Conservation (phyloP, 2,329 filamentous ascomycete genomes). For the Ilyonectria robusta region DNA sequence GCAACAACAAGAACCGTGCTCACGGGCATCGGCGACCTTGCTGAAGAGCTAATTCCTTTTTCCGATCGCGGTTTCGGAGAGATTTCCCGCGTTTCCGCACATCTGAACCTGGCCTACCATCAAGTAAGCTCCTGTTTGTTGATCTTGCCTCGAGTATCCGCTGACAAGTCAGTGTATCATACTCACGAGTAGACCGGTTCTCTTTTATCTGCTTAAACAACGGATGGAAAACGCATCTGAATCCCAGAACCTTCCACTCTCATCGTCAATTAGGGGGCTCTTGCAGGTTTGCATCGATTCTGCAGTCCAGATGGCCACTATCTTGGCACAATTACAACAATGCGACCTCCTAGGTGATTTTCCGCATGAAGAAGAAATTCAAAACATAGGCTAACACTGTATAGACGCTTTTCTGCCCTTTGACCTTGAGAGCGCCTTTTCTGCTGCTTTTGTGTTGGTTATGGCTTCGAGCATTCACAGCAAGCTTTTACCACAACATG, state of each 20-base stretch:
- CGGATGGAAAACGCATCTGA: neutral
- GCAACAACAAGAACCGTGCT: slow-evolving; percentile 20
- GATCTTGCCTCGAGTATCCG: neutral
- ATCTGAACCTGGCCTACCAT: slow-evolving; percentile 24
- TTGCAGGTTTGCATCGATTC: slow-evolving; percentile 24
- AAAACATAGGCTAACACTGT: neutral
- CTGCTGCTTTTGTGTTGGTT: slow-evolving; percentile 26
- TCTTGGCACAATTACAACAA: slow-evolving; percentile 21
- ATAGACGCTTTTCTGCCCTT: slow-evolving; percentile 26
- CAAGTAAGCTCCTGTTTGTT: slow-evolving; percentile 3
- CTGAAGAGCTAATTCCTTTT: slow-evolving; percentile 11
- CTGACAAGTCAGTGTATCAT: slow-evolving; percentile 19
- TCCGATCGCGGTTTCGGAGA: slow-evolving; percentile 20
- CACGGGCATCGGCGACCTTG: slow-evolving; percentile 15
- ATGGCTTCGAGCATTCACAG: slow-evolving; percentile 19
- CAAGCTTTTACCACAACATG: slow-evolving; percentile 8
- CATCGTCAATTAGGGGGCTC: slow-evolving; percentile 20
- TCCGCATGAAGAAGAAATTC: neutral
- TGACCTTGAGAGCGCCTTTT: slow-evolving; percentile 27
- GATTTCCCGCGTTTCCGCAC: slow-evolving; percentile 24
- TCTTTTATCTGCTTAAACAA: slow-evolving; percentile 26
- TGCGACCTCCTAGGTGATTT: slow-evolving; percentile 19
- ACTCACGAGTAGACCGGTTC: slow-evolving; percentile 17
- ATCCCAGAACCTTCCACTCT: slow-evolving; percentile 1
- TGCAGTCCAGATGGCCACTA: slow-evolving; percentile 18